Conservation (phyloP, 805 yeast genomes). For the Yamadazyma endophytica region DNA sequence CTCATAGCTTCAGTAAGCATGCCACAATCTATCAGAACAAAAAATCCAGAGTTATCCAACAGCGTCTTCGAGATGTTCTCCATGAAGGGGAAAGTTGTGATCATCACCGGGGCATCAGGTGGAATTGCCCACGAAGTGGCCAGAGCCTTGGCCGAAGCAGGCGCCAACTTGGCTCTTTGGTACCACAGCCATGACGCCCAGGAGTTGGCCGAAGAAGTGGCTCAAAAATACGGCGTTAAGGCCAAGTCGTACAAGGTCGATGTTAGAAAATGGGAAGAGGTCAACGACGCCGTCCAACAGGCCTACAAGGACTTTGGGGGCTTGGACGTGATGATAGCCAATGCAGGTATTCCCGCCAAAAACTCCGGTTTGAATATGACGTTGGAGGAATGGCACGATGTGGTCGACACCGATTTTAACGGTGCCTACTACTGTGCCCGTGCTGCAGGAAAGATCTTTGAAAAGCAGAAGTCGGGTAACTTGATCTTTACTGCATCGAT, state of each 20-base stretch:
- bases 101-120: constrained; percentile 34
- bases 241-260: constrained; percentile 28
- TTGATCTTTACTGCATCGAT: constrained; percentile 82
- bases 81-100: constrained; percentile 28
- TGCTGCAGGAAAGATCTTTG: constrained; percentile 66
- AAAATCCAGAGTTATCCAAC: constrained; percentile 22
- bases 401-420: constrained; percentile 70
- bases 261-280: constrained; percentile 35
- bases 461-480: constrained; percentile 69
- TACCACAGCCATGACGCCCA: constrained; percentile 20
- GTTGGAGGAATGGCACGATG: constrained; percentile 61
- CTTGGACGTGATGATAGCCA: constrained; percentile 42
- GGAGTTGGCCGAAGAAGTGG: constrained; percentile 17
- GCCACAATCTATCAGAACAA: constrained; percentile 12
- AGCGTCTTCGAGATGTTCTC: constrained; percentile 27
- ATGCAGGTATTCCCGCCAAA: constrained; percentile 45
- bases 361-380: constrained; percentile 40
- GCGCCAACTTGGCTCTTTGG: constrained; percentile 37
- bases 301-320: constrained; percentile 32
- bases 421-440: constrained; percentile 80
- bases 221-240: constrained; percentile 20
- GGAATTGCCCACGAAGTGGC: constrained; percentile 34
- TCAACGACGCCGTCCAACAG: constrained; percentile 23
- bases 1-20: too few relatives aligned
- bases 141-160: constrained; percentile 36